A percentile compares a stretch with the other conserved stretches of the same genome.
Evolutionary conservation across 768 basidiomycete genomes (phyloP).

Genomic region (Lentinula detonsa): DNA sequence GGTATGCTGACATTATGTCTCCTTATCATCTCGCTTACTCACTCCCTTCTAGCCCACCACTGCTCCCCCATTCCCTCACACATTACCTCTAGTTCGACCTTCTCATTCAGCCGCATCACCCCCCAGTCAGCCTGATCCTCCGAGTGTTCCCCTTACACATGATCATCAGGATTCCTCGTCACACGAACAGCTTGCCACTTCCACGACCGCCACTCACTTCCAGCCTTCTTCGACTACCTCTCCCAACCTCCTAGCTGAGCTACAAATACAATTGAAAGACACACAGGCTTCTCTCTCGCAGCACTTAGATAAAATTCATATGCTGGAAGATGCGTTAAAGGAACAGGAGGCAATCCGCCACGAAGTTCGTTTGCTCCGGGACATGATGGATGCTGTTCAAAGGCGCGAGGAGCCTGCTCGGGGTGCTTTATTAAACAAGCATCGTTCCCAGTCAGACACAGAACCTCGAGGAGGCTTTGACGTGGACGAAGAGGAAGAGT

Average conservation of each 20-base stretch:
- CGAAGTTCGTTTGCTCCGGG: constrained; percentile 69
- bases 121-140: constrained; percentile 9
- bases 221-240: constrained; percentile 14
- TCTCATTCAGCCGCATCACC: constrained; percentile 19
- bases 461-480: constrained; percentile 24
- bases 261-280: constrained; percentile 79
- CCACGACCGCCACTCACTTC: constrained; percentile 15
- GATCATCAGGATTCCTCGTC: constrained; percentile 9
- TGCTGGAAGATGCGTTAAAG: constrained; percentile 71
- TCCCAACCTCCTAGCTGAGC: constrained; percentile 35
- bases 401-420: constrained; percentile 33
- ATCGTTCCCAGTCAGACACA: neutral
- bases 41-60: constrained; percentile 44
- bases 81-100: constrained; percentile 61
- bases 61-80: constrained; percentile 56
- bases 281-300: constrained; percentile 73
- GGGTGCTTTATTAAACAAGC: neutral
- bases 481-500: constrained; percentile 22
- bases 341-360: constrained; percentile 83
- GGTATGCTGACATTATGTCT: constrained; percentile 29
- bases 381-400: constrained; percentile 58
- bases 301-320: constrained; percentile 79
- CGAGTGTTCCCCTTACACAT: neutral
- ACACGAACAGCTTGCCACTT: constrained; percentile 15
- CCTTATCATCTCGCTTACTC: constrained; percentile 7